Conservation (phyloP, 129 eudicot genomes). For the Dittrichia graveolens region DNA sequence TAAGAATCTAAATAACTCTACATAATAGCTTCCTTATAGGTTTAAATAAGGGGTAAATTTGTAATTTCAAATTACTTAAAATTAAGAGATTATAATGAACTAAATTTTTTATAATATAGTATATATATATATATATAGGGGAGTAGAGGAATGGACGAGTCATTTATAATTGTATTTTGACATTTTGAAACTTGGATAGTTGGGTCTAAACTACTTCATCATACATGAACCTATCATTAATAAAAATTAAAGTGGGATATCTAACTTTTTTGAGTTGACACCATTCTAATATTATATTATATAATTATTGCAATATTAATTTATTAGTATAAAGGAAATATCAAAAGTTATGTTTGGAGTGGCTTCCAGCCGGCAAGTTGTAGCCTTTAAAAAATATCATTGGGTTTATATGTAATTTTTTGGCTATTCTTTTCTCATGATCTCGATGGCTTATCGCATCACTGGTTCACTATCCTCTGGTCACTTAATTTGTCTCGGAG, state of each 20-base stretch:
- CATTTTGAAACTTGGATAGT: neutral
- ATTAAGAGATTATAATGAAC: no score
- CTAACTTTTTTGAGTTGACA: conserved; percentile 28
- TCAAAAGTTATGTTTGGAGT: conserved; percentile 39
- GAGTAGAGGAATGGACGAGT: neutral
- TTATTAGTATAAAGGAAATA: neutral
- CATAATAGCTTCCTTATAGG: no score
- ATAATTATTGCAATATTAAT: neutral
- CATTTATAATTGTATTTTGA: conserved; percentile 11
- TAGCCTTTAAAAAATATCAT: conserved; percentile 16
- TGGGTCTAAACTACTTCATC: conserved; percentile 23
- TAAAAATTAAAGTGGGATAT: neutral
- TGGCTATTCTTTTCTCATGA: conserved; percentile 23
- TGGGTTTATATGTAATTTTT: conserved; percentile 29
- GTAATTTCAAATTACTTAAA: no score
- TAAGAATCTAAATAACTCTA: no score
- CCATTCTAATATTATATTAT: conserved; percentile 9
- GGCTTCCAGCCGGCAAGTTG: conserved; percentile 57
- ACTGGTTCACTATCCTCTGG: neutral
- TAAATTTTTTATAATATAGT: no score
- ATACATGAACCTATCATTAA: conserved; percentile 23
- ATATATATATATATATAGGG: no score
- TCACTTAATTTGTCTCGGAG: neutral
- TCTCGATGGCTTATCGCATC: conserved; percentile 23
- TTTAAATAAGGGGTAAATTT: no score